phyloP scores from a whole-genome alignment of 129 eudicot genomes.

The Flaveria bidentis region DNA sequence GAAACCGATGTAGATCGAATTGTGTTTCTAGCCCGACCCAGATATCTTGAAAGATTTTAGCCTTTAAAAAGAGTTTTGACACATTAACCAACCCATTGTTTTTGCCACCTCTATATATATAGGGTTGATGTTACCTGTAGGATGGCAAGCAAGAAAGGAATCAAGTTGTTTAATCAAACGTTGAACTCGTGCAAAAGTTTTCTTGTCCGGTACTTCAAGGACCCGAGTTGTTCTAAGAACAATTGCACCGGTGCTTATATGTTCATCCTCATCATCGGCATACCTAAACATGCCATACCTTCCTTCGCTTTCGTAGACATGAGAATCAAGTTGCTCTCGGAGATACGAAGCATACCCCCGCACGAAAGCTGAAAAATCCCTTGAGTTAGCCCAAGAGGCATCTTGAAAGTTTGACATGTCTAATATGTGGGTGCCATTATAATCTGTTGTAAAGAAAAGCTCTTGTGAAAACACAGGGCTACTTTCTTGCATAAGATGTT shows the following conservation, averaged over 20 bases:
- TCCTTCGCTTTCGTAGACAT: constrained; percentile 59
- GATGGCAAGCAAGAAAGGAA: constrained; percentile 60
- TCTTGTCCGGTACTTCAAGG: constrained; percentile 38
- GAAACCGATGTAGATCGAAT: too few relatives aligned
- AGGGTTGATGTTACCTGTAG: constrained; percentile 48
- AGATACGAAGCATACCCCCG: constrained; percentile 59
- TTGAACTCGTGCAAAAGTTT: constrained; percentile 42
- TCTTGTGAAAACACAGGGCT: constrained; percentile 65
- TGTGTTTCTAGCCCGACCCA: too few relatives aligned
- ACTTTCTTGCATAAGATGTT: constrained; percentile 64
- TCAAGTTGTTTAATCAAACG: constrained; percentile 58
- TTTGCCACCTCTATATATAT: background rate
- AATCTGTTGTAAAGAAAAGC: constrained; percentile 47
- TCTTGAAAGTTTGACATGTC: constrained; percentile 74
- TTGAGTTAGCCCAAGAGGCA: constrained; percentile 45
- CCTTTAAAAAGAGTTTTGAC: background rate
- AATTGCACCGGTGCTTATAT: constrained; percentile 11
- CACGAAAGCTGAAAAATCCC: constrained; percentile 84
- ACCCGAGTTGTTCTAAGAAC: constrained; percentile 41
- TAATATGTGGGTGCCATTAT: constrained; percentile 70
- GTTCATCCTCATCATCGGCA: constrained; percentile 38
- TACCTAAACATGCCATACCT: constrained; percentile 30
- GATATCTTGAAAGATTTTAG: background rate
- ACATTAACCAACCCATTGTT: background rate
- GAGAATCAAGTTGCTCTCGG: constrained; percentile 66